phyloP scores from a whole-genome alignment of 192 early-diverging fungal species.

The Spizellomyces punctatus region DNA sequence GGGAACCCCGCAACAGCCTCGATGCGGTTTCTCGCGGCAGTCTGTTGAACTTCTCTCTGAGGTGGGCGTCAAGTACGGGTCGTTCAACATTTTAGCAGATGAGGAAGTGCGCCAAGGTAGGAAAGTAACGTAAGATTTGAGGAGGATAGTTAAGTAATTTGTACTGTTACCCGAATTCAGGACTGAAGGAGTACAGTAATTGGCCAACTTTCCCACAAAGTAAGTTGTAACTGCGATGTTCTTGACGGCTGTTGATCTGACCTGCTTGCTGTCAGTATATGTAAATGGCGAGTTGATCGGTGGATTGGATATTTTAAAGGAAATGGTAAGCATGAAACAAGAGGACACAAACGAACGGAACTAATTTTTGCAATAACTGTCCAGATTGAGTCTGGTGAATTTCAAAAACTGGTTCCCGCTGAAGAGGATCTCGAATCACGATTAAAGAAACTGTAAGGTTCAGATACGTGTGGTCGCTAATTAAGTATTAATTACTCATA shows the following conservation, averaged over 20 bases:
- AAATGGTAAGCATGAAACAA: conserved; percentile 37
- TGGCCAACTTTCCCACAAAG: conserved; percentile 96
- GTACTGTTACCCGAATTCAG: conserved; percentile 4
- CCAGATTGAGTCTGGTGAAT: conserved; percentile 47
- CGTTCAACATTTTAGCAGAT: conserved; percentile 91
- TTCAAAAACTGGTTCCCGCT: conserved; percentile 47
- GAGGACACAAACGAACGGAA: not conserved
- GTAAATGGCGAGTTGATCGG: conserved; percentile 58
- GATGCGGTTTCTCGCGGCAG: conserved; percentile 91
- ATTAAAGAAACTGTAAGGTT: conserved; percentile 43
- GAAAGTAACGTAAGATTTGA: conserved; percentile 32
- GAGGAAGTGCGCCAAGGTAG: conserved; percentile 83
- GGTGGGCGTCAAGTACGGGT: conserved; percentile 75
- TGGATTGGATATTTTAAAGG: conserved; percentile 63
- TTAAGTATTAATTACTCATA: not conserved
- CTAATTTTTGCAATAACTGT: not conserved
- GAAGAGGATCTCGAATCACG: conserved; percentile 48
- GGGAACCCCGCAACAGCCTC: conserved; percentile 87
- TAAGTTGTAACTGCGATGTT: conserved; percentile 1
- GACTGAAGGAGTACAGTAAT: conserved; percentile 82
- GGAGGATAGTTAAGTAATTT: conserved; percentile 11
- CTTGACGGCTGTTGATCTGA: conserved; percentile 6
- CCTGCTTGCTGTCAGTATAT: conserved; percentile 40
- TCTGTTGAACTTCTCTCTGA: conserved; percentile 77
- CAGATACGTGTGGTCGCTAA: no score